Base-by-base conservation (phyloP, 768 basidiomycete genomes). In the Lactarius vividus region DNA sequence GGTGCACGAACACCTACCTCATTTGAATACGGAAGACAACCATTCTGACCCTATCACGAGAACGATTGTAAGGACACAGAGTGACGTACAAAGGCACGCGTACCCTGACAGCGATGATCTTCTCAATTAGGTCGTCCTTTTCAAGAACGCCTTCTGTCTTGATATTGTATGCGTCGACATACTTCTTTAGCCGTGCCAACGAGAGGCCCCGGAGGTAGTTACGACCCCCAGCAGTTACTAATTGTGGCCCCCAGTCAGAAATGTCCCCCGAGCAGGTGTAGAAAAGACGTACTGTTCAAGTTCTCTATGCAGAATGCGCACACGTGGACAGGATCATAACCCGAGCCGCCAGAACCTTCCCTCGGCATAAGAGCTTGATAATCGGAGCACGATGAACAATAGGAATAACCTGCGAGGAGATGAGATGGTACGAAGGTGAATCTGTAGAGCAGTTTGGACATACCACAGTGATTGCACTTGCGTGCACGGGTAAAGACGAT, bases 281-380 rank as follows among this genome's bases (percentile, higher is more conserved):
- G 18, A 23, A 26, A 20, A 64, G 5, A 72, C 74, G 52, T 69
- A 92, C 91, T 83, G 35, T 75, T 84, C 46, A 93, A 75, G 70
- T 82, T 79, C 61, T 92, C 89, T 59, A 91, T 85, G 74, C 91
- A 93, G 73, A 79, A 90, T 1, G 79, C 87, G 71, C 91, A 93
- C 39, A 93, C 91, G 31, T 80, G 76, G 67, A 84, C 82, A 9
- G 78, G 72, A 71, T 89, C 88, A 73, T 92, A 88, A 4, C 91
- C 91, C 15, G 79, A 74, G 37, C 79, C 82, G 37, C 79, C 82
- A 11, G 75, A 54, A 11, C 82, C 82, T 29, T 71, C 68, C 9
- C 88, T 81, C n/a, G 91, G 91, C 85, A 91, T 85, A 46, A 93
- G 79, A 0, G 89, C 91, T 72, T 87, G 88, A 74, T 83, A 91